Evolutionary conservation across 768 basidiomycete genomes (phyloP).

Genomic region (Aureoboletus auriporus): DNA sequence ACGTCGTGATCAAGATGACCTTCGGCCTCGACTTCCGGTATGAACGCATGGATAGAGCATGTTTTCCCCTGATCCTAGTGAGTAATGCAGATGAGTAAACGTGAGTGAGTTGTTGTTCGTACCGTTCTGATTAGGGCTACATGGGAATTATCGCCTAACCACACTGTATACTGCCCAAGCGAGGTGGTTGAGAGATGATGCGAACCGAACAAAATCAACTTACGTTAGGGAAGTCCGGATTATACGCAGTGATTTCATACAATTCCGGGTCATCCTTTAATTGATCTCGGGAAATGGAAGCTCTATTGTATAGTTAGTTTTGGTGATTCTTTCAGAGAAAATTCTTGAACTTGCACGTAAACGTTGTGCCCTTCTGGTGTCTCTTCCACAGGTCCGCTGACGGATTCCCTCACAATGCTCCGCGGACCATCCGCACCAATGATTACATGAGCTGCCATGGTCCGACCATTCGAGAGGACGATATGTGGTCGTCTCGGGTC

Average conservation of each 20-base stretch:
- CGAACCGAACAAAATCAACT: neutral
- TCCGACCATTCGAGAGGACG: conserved; percentile 41
- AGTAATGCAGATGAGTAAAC: neutral
- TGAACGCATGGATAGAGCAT: conserved; percentile 37
- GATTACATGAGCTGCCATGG: conserved; percentile 48
- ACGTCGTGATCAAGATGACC: conserved; percentile 29
- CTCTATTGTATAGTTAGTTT: conserved; percentile 25
- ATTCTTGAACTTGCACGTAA: conserved; percentile 39
- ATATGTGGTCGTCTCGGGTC: conserved; percentile 29
- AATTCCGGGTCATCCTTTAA: conserved; percentile 45
- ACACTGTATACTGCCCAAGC: conserved; percentile 21
- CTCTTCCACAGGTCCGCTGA: conserved; percentile 30
- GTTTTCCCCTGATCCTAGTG: conserved; percentile 34
- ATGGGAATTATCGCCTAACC: conserved; percentile 26
- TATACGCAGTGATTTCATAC: conserved; percentile 25
- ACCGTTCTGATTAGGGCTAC: conserved; percentile 20
- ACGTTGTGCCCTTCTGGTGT: conserved; percentile 32
- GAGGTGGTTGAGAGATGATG: neutral
- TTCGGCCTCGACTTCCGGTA: conserved; percentile 37
- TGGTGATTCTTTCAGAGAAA: conserved; percentile 5
- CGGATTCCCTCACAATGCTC: conserved; percentile 38
- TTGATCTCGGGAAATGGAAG: conserved; percentile 39
- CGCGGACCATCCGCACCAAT: conserved; percentile 61
- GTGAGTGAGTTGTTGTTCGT: conserved; percentile 3
- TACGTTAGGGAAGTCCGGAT: conserved; percentile 21